Evolutionary conservation across 192 early-diverging fungal genomes (phyloP), one percentile per base, ranked within the genome.

Genomic region (Coemansia sp.): DNA sequence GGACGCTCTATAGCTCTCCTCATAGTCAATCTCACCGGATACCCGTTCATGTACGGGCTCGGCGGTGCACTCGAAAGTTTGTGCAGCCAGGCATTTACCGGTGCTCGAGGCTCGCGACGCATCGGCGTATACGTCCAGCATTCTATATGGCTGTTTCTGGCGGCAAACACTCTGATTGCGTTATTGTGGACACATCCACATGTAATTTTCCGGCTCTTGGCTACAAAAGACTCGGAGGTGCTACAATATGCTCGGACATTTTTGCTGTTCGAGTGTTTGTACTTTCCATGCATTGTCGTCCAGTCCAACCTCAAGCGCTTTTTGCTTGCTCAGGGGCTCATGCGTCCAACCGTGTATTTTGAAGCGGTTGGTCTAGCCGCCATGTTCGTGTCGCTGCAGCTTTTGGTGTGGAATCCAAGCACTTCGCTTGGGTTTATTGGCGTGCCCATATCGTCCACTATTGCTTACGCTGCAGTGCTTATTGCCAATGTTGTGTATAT

Each of bases 241-340:
- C 80, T 93, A 1, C 23, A 78, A 1, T 80, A 91, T 21, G 85
- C 93, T 7, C 85, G 84, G 4, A 46, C 83, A 17, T 96, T 89
- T 76, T 60, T 91, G 25, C 47, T 69, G 3, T 90, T 83, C 37
- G 82, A 90, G 20, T 75, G 94, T 26, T 62, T 87, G 10, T 92
- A 92, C 14, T 87, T 92, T 34, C 88, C 91, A 5, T 89, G 91
- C 9, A 86, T 84, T 59, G 75, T 98, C 47, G 82, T 90, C 12
- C 88, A 89, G 85, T 92, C 94, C 21, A 90, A 89, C 62, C 65
- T 93, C 44, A 91, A 94, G 58, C 83, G 91, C 37, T 96, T 85
- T 68, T 75, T 96, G 47, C 88, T 95, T 71, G 87, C 89, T 0
- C 96, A 98, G 72, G 94, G 92, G 60, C 89, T 91, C 64, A 96